Base-by-base conservation (phyloP, 352 stramenopile species). In the Phytopythium cucurbitacearum region DNA sequence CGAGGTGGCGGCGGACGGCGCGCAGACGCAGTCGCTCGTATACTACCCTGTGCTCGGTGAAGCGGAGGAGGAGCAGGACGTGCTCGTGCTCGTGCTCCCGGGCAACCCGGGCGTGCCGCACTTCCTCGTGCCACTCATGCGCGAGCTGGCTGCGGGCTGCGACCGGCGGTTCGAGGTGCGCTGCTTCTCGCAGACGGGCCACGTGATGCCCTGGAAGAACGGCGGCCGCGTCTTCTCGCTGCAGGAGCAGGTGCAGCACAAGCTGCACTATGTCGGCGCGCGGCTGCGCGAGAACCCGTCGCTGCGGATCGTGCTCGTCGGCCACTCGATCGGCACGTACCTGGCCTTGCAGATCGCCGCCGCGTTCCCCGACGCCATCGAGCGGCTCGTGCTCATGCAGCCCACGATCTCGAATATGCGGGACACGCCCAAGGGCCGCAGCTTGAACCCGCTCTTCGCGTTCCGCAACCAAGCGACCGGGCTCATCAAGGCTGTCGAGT, bases 161-260 rank as follows among this genome's bases (percentile, higher is more conserved):
- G 67, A 62, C 40, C 57, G 59, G 5, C 59, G 54, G 15, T 56
- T 75, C 37, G 80, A 91, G 66, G 65, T 91, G 34, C 76, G 79
- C 32, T 73, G 70, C 44, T 47, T 91, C 11, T 78, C 75, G 4
- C 76, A 91, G 10, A 56, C 77, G 2, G 69, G 78, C 34, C 80
- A 91, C 51, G 87, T 73, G 49, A 75, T 84, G 72, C 76, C 80
- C 8, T 82, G 68, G 67, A 82, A 77, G 48, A 87, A 87, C 65
- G 70, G 71, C 42, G 60, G 62, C 41, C 64, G 65, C 4, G 48
- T 66, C 11, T 89, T 77, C 55, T 64, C 70, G 36, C 64, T 89
- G n/a, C 53, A 76, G 15, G 54, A 89, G 58, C 76, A 89, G 48
- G 58, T 81, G 16, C 69, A 73, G 15, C 71, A 82, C 57, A 89